Conservation (phyloP, 495 filamentous ascomycete species). For the Cryomyces antarcticus region DNA sequence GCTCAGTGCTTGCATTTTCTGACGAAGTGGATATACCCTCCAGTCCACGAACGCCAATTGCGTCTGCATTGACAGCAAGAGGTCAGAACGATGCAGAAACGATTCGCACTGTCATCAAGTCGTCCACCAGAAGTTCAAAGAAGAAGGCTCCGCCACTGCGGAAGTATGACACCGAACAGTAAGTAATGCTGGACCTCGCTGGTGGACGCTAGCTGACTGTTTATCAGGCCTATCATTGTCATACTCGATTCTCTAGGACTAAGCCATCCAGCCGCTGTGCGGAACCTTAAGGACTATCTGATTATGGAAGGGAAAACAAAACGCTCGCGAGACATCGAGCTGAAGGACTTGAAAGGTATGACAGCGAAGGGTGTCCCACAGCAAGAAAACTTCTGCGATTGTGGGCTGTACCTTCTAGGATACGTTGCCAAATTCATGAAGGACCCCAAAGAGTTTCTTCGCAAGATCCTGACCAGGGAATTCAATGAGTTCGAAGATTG, state of each 20-base stretch:
- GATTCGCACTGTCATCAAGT: too few relatives aligned
- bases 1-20: too few relatives aligned
- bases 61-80: too few relatives aligned
- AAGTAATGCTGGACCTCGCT: conserved; percentile 4
- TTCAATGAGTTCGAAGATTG: conserved; percentile 30
- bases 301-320: conserved; percentile 50
- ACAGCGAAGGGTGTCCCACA: conserved; percentile 50
- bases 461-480: conserved; percentile 28
- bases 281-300: conserved; percentile 57
- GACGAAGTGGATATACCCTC: too few relatives aligned
- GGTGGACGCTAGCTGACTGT: conserved; percentile 16
- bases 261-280: conserved; percentile 37
- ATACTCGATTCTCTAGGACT: conserved; percentile 68
- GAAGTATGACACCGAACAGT: conserved; percentile 10
- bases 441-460: conserved; percentile 42
- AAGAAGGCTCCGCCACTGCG: conserved; percentile 2
- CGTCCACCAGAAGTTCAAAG: background rate
- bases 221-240: conserved; percentile 45
- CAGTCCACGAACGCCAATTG: too few relatives aligned
- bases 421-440: conserved; percentile 67
- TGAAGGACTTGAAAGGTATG: conserved; percentile 34
- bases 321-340: conserved; percentile 34
- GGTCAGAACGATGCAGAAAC: too few relatives aligned
- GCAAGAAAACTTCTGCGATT: conserved; percentile 75
- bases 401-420: conserved; percentile 65